Evolutionary conservation across 768 basidiomycete genomes (phyloP), one percentile per base, ranked within the genome.

Genomic region (Myochromella boudieri): DNA sequence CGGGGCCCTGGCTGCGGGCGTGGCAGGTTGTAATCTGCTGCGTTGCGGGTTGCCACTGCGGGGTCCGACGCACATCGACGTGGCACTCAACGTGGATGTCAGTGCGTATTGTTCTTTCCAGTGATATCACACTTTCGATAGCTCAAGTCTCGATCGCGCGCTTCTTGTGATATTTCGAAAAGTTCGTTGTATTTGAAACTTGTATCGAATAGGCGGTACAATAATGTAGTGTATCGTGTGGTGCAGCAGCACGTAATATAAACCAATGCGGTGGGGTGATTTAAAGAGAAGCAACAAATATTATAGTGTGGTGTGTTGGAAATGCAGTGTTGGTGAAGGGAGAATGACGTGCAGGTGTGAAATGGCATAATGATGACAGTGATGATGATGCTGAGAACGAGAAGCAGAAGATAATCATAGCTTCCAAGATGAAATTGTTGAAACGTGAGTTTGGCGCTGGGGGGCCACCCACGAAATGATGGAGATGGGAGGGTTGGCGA

Each of bases 381-480:
- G n/a, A 33, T 52, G 51, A 27, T 39, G 37, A 28, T 44, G 46
- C 17, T 28, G 31, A 52, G 40, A 39, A 49, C 21, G 28, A 24
- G 43, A 37, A 39, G 28, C 18, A 49, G 48, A 44, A 40, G 25
- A 52, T 48, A 44, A 37, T 31, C 32, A 48, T 44, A 48, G 27
- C 37, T n/a, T 29, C 17, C 21, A 34, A 4, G 18, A 22, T 28
- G 22, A 46, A 44, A 31, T 24, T 36, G 34, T 24, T 37, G 52
- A 53, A 53, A 53, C 52, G 24, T 29, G 38, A 46, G 37, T 18
- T 34, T 49, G 28, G 28, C 47, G 52, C 52, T 27, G 7, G 40
- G 34, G 48, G 20, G 20, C 18, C 41, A 31, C 22, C n/a, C n/a
- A n/a, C n/a, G n/a, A n/a, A n/a, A n/a, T n/a, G 41, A 34, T 14